Percentiles rank a stretch among this genome's conserved stretches.
Conservation (phyloP, 2,329 filamentous ascomycete genomes). For the Aspergillus proliferans region DNA sequence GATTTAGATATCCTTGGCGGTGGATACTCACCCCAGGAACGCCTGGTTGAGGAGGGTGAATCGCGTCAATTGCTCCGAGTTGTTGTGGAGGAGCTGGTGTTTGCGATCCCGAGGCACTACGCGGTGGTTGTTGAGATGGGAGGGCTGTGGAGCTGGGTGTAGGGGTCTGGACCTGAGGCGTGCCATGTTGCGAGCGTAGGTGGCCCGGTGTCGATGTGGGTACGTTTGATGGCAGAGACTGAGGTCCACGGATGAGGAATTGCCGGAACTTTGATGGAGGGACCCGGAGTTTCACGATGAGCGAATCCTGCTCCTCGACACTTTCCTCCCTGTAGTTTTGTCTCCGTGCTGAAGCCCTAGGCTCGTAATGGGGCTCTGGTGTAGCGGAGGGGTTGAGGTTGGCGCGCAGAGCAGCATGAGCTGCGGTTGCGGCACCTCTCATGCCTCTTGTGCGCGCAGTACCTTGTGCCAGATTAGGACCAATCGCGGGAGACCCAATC, state of each 20-base stretch:
- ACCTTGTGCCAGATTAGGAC: conserved; percentile 59
- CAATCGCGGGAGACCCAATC: conserved; percentile 75
- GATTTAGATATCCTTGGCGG: neutral
- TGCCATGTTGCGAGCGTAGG: conserved; percentile 41
- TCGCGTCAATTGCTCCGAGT: conserved; percentile 41
- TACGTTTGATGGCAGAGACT: conserved; percentile 12
- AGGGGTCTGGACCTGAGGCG: conserved; percentile 46
- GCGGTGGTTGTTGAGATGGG: conserved; percentile 24
- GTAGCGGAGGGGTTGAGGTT: conserved; percentile 75
- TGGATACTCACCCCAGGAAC: conserved; percentile 39
- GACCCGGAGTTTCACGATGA: conserved; percentile 71
- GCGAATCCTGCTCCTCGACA: conserved; percentile 60
- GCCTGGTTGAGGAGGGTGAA: conserved; percentile 36
- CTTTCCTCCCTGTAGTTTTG: conserved; percentile 72
- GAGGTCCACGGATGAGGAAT: conserved; percentile 48
- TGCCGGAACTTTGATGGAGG: conserved; percentile 65
- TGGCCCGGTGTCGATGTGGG: conserved; percentile 40
- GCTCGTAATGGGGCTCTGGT: conserved; percentile 70
- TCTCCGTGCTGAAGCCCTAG: conserved; percentile 58
- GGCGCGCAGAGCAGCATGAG: conserved; percentile 77
- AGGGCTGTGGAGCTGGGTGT: conserved; percentile 49
- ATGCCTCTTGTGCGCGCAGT: conserved; percentile 83
- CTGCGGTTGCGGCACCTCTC: conserved; percentile 79
- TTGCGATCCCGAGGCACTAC: conserved; percentile 17
- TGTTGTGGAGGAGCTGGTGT: conserved; percentile 27